A percentile compares a stretch with the other conserved stretches of the same genome.
Evolutionary conservation across 345 rosid genomes (phyloP).

Genomic region (Eucalyptus shirleyi): DNA sequence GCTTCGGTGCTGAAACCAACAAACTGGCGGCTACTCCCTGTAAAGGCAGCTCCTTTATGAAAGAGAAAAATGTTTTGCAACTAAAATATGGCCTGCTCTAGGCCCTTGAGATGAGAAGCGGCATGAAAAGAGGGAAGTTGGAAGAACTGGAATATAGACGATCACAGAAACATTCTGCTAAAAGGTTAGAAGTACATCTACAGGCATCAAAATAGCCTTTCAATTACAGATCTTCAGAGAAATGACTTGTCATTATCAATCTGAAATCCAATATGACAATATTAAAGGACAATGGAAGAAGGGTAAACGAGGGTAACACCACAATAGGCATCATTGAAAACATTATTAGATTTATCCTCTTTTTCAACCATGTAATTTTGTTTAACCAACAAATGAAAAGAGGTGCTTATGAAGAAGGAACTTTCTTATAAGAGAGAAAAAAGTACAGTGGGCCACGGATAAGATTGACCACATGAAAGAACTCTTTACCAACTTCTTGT

Average conservation of each 20-base stretch:
- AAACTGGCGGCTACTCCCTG: constrained; percentile 96
- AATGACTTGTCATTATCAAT: not conserved
- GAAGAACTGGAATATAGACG: not conserved
- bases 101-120: not conserved
- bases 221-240: not conserved
- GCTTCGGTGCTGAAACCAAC: constrained; percentile 60
- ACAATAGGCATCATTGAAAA: not conserved
- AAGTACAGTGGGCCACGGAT: not conserved
- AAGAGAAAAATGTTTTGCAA: not conserved
- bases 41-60: not conserved
- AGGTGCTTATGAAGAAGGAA: not conserved
- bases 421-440: not conserved
- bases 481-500: not conserved
- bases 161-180: not conserved
- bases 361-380: not conserved
- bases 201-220: not conserved
- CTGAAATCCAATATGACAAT: not conserved
- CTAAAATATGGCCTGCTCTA: not conserved
- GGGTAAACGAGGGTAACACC: not conserved
- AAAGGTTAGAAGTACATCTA: not conserved
- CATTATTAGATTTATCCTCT: not conserved
- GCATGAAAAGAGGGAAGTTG: not conserved
- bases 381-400: not conserved
- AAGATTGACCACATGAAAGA: not conserved
- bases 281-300: not conserved